These are phyloP conservation scores for Neurospora sp. DNA, from an alignment of 495 filamentous ascomycete species.

Conservation along the genomic window DNA sequence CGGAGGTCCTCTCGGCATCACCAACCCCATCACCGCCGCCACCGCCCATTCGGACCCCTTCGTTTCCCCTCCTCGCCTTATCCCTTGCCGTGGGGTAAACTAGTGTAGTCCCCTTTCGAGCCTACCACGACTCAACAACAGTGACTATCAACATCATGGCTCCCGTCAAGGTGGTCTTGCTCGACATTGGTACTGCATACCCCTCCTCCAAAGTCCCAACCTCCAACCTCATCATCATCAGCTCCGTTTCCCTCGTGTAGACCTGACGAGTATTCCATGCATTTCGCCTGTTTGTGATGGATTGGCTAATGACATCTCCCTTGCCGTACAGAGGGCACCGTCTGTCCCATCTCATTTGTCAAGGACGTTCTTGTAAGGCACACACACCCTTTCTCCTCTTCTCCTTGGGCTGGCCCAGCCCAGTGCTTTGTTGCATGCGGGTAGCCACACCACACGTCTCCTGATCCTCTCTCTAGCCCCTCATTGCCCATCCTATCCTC, in stretches of 20 bases:
- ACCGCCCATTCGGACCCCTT: neutral
- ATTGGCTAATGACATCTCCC: slow-evolving; percentile 30
- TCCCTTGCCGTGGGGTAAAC: neutral
- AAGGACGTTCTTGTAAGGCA: slow-evolving; percentile 57
- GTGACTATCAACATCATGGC: slow-evolving; percentile 15
- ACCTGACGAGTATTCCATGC: slow-evolving; percentile 3
- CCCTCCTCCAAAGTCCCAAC: neutral
- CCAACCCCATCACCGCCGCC: neutral
- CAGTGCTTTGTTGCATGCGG: neutral
- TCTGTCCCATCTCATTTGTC: slow-evolving; percentile 63
- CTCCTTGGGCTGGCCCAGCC: neutral
- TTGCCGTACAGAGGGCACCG: slow-evolving; percentile 49
- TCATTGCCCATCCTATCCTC: neutral
- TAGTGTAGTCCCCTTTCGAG: neutral
- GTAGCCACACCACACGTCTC: neutral
- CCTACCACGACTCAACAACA: neutral
- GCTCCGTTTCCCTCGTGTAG: neutral
- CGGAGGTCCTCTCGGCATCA: neutral
- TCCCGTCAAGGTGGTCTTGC: slow-evolving; percentile 31
- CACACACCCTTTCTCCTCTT: neutral
- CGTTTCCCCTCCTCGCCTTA: neutral
- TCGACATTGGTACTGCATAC: slow-evolving; percentile 39
- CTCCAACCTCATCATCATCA: neutral
- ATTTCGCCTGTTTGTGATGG: slow-evolving; percentile 15
- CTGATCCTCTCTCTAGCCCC: neutral